These are phyloP conservation scores for Phytopythium cucurbitacearum DNA, from an alignment of 352 stramenopile species.

Conservation along the genomic window DNA sequence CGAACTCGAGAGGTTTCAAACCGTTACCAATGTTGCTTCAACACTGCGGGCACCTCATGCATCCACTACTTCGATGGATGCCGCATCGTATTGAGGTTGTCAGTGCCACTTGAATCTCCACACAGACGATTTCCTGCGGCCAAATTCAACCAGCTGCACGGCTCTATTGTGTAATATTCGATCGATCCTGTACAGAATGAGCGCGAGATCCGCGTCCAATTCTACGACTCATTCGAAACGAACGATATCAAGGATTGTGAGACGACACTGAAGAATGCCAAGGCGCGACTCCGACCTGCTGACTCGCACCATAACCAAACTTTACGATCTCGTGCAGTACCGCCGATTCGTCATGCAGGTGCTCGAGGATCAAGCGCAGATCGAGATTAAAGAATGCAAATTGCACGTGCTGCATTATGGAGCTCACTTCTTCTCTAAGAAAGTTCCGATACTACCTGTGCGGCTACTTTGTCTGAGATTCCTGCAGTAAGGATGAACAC, in stretches of 20 bases:
- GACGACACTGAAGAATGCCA: neutral
- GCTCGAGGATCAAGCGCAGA: constrained; percentile 18
- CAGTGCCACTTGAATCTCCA: constrained; percentile 11
- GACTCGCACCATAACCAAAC: constrained; percentile 9
- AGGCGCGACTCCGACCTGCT: constrained; percentile 13
- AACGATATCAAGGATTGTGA: no score
- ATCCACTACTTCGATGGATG: neutral
- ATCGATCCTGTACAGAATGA: constrained; percentile 12
- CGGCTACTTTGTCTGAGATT: constrained; percentile 22
- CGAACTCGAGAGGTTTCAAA: constrained; percentile 24
- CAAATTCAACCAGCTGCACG: constrained; percentile 13
- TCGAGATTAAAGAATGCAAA: constrained; percentile 18
- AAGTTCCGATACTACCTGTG: constrained; percentile 22
- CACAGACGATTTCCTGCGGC: constrained; percentile 10
- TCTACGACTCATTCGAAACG: constrained; percentile 19
- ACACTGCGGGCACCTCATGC: neutral
- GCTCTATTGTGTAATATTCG: constrained; percentile 15
- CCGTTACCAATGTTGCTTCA: constrained; percentile 3
- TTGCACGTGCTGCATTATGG: constrained; percentile 14
- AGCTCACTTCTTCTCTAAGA: constrained; percentile 7
- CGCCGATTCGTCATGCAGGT: constrained; percentile 27
- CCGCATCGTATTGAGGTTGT: neutral
- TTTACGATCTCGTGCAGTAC: constrained; percentile 20
- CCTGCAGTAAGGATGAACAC: constrained; percentile 13
- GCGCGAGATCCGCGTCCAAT: constrained; percentile 15